Evolutionary conservation across 2,329 filamentous ascomycete genomes (phyloP).

Genomic region (Arachnomyces sp.): DNA sequence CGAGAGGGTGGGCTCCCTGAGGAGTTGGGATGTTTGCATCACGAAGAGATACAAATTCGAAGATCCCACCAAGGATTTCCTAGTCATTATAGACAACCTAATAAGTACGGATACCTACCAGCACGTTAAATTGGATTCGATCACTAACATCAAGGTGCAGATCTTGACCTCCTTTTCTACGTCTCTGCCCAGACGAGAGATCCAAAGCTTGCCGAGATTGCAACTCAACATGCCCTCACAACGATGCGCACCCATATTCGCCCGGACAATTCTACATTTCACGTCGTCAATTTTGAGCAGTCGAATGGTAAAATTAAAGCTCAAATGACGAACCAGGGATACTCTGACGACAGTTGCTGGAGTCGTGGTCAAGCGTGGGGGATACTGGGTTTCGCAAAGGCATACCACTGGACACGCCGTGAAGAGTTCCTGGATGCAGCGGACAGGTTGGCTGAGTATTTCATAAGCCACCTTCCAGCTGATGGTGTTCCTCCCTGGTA

Average conservation of each 20-base stretch:
- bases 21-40: conserved; percentile 40
- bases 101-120: conserved; percentile 12
- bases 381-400: conserved; percentile 31
- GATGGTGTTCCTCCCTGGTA: conserved; percentile 44
- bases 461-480: conserved; percentile 34
- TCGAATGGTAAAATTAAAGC: conserved; percentile 27
- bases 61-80: conserved; percentile 30
- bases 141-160: no score
- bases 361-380: conserved; percentile 21
- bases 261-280: conserved; percentile 20
- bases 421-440: conserved; percentile 31
- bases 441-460: conserved; percentile 40
- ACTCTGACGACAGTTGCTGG: conserved; percentile 19
- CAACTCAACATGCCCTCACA: conserved; percentile 20
- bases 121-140: no score
- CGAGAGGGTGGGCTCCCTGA: conserved; percentile 26
- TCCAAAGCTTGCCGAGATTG: conserved; percentile 32
- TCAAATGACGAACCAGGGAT: conserved; percentile 21
- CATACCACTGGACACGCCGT: conserved; percentile 29
- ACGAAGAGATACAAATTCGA: conserved; percentile 21
- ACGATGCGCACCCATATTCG: conserved; percentile 25
- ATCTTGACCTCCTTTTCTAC: conserved; percentile 35
- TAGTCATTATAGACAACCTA: conserved; percentile 41
- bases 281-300: conserved; percentile 35
- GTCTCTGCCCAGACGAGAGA: conserved; percentile 27